A percentile compares a stretch with the other conserved stretches of the same genome.
Conservation (phyloP, 192 early-diverging fungal species). For the Coemansia guatemalensis region DNA sequence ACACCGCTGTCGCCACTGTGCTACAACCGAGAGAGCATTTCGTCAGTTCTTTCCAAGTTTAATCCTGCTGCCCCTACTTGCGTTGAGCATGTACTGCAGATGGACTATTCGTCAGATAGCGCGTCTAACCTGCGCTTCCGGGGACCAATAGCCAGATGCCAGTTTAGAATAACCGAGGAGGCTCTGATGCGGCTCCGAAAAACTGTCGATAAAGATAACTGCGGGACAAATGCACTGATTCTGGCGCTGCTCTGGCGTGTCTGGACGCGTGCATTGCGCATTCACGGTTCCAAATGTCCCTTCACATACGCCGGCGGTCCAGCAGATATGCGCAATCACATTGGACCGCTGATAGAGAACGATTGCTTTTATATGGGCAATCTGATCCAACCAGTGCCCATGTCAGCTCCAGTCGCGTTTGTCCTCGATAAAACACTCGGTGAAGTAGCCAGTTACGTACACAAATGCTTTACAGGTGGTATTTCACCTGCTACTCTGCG, state of each 20-base stretch:
- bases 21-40: no score
- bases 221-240: slow-evolving; percentile 18
- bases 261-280: slow-evolving; percentile 13
- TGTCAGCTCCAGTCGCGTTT: slow-evolving; percentile 1
- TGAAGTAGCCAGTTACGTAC: slow-evolving; percentile 7
- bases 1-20: no score
- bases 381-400: slow-evolving; percentile 16
- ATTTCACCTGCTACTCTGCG: neutral
- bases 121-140: no score
- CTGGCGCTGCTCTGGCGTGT: slow-evolving; percentile 41
- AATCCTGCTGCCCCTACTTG: no score
- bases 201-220: neutral
- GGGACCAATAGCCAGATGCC: neutral
- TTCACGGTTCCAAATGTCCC: slow-evolving; percentile 6
- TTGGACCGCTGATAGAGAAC: neutral
- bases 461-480: neutral
- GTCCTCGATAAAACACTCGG: slow-evolving; percentile 6
- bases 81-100: no score
- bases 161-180: slow-evolving; percentile 5
- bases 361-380: slow-evolving; percentile 19
- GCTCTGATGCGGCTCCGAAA: slow-evolving; percentile 1
- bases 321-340: slow-evolving; percentile 14
- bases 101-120: no score
- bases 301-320: slow-evolving; percentile 25
- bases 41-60: no score